Evolutionary conservation across 352 stramenopile genomes (phyloP).

Genomic region (Globisporangium perplexum): DNA sequence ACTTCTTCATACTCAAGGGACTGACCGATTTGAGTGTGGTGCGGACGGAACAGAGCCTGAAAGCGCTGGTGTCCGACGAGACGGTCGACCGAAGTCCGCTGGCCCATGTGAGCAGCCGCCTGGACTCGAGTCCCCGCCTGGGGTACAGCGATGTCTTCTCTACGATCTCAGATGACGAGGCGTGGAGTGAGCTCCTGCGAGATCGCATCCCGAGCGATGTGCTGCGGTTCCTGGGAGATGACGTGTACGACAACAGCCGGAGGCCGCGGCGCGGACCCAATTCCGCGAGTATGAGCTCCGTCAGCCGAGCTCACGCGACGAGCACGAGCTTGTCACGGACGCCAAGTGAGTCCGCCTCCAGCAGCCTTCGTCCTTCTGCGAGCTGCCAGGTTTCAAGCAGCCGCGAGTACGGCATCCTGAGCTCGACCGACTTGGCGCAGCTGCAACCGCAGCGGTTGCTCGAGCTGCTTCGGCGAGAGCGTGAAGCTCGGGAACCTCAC

Average conservation of each 20-base stretch:
- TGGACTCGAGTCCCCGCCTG: not conserved
- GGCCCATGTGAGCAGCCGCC: not conserved
- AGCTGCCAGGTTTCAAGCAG: conserved; percentile 13
- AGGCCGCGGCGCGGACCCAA: not conserved
- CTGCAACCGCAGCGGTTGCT: conserved; percentile 15
- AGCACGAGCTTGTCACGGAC: conserved; percentile 3
- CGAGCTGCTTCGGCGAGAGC: conserved; percentile 15
- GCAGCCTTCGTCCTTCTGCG: conserved; percentile 15
- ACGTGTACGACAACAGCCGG: not conserved
- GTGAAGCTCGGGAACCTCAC: conserved; percentile 11
- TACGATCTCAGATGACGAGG: conserved; percentile 2
- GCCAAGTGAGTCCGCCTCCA: conserved; percentile 14
- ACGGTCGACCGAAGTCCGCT: not conserved
- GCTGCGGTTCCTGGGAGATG: conserved; percentile 8
- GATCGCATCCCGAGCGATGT: conserved; percentile 11
- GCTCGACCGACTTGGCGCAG: conserved; percentile 16
- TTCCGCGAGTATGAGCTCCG: not conserved
- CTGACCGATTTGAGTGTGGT: too few relatives aligned
- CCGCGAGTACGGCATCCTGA: conserved; percentile 15
- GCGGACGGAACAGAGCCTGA: conserved; percentile 8
- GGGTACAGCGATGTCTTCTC: not conserved
- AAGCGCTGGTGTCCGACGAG: not conserved
- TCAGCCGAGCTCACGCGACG: not conserved
- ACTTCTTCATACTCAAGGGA: too few relatives aligned
- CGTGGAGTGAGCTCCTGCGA: not conserved